A percentile compares a stretch with the other conserved stretches of the same genome.
These are phyloP conservation scores for Pythium sukuiense DNA, from an alignment of 352 stramenopile genomes.

Conservation along the genomic window DNA sequence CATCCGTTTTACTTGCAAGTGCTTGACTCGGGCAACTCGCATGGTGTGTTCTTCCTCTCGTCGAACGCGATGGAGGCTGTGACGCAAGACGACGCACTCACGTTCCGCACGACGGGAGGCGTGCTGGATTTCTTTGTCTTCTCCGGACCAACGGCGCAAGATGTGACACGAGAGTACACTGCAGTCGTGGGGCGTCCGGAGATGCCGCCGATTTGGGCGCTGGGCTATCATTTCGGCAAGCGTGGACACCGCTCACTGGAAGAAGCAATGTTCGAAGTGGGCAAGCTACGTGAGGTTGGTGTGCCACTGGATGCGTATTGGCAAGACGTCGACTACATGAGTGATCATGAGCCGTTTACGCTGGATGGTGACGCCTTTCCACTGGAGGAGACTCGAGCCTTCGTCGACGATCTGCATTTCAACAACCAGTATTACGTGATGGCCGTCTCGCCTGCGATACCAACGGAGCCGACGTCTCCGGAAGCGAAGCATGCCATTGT, in stretches of 20 bases:
- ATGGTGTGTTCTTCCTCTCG: constrained; percentile 79
- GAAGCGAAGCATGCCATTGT: constrained; percentile 6
- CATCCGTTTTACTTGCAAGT: constrained; percentile 81
- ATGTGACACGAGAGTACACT: constrained; percentile 79
- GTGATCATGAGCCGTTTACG: constrained; percentile 51
- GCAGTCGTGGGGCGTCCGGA: constrained; percentile 65
- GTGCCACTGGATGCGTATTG: constrained; percentile 82
- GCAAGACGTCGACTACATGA: constrained; percentile 71
- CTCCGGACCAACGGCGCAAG: constrained; percentile 44
- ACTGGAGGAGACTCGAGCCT: constrained; percentile 35
- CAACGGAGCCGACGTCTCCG: constrained; percentile 8
- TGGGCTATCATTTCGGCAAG: constrained; percentile 82
- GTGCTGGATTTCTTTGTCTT: constrained; percentile 86
- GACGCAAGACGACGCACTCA: constrained; percentile 57
- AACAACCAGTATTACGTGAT: constrained; percentile 79
- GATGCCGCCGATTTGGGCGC: constrained; percentile 83
- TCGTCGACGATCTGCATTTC: constrained; percentile 81
- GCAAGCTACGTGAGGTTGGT: constrained; percentile 35
- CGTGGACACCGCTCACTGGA: constrained; percentile 38
- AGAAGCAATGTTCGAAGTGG: constrained; percentile 37
- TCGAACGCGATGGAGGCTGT: constrained; percentile 89
- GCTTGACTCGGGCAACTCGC: constrained; percentile 39
- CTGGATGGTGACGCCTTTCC: constrained; percentile 63
- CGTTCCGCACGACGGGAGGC: constrained; percentile 77
- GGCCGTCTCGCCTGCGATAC: constrained; percentile 68